A percentile compares a stretch with the other conserved stretches of the same genome.
phyloP scores from a whole-genome alignment of 1,139 yeast species.

The Taiozyma sp. region DNA sequence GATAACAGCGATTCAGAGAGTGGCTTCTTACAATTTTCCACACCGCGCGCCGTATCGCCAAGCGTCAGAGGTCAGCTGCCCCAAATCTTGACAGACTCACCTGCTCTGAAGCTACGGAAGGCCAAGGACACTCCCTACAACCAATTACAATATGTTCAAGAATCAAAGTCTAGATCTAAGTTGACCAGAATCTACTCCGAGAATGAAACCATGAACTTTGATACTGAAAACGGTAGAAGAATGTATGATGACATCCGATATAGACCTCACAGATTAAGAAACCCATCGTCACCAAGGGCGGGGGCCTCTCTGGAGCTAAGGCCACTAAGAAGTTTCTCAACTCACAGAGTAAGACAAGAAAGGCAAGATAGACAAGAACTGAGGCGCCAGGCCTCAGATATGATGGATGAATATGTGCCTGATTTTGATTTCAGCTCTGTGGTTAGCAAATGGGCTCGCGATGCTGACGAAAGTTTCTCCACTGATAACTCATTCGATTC shows the following conservation, averaged over 20 bases:
- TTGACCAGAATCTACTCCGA: conserved; percentile 43
- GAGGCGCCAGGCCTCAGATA: conserved; percentile 29
- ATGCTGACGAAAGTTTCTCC: not conserved
- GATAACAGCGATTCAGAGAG: not conserved
- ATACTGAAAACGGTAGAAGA: conserved; percentile 45
- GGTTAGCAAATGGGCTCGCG: conserved; percentile 26
- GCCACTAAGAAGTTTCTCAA: conserved; percentile 8
- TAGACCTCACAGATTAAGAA: conserved; percentile 26
- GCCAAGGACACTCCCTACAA: conserved; percentile 7
- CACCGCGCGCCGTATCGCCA: conserved; percentile 3
- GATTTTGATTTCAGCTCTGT: conserved; percentile 46
- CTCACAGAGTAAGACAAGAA: not conserved
- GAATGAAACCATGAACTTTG: conserved; percentile 48
- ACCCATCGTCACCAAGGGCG: conserved; percentile 2
- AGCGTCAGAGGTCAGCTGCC: conserved; percentile 2
- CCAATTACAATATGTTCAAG: conserved; percentile 10
- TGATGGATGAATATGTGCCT: conserved; percentile 72
- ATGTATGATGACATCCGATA: conserved; percentile 45
- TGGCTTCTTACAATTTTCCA: conserved; percentile 1
- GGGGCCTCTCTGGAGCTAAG: conserved; percentile 1
- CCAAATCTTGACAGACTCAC: conserved; percentile 6
- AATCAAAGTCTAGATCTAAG: conserved; percentile 6
- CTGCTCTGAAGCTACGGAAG: conserved; percentile 5
- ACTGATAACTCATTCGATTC: conserved; percentile 9
- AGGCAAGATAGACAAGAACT: not conserved